A percentile compares a stretch with the other conserved stretches of the same genome.
These are phyloP conservation scores for Astrephomene gubernaculifera DNA, from an alignment of 139 green algal species.

Conservation along the genomic window DNA sequence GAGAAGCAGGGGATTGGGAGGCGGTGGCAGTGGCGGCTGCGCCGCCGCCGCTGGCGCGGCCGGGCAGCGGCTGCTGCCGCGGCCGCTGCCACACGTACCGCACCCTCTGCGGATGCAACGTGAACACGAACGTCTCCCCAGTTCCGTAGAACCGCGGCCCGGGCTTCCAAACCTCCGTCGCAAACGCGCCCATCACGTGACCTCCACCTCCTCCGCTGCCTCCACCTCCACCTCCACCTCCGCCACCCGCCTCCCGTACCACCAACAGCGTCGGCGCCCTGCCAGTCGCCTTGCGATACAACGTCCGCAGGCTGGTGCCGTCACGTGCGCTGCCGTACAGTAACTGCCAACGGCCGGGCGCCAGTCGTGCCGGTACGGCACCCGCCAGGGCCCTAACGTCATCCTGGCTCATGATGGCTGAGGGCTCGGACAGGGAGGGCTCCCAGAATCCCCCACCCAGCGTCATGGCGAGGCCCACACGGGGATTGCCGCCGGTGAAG, in stretches of 20 bases:
- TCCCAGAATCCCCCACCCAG: slow-evolving; percentile 18
- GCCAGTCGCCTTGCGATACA: slow-evolving; percentile 73
- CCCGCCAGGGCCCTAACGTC: slow-evolving; percentile 39
- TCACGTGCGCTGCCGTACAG: slow-evolving; percentile 71
- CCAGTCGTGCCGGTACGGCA: slow-evolving; percentile 41
- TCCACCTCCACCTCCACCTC: too few relatives aligned
- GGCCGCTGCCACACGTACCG: slow-evolving; percentile 30
- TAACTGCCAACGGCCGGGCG: slow-evolving; percentile 54
- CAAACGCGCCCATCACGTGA: slow-evolving; percentile 80
- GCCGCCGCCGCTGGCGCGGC: not conserved
- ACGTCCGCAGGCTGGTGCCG: slow-evolving; percentile 77
- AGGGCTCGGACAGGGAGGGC: slow-evolving; percentile 28
- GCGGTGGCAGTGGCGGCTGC: not conserved
- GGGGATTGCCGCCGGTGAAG: slow-evolving; percentile 16
- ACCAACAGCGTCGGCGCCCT: slow-evolving; percentile 69
- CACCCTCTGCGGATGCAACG: slow-evolving; percentile 55
- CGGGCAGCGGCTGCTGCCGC: not conserved
- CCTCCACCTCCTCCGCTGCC: too few relatives aligned
- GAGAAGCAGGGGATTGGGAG: not conserved
- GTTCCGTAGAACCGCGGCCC: slow-evolving; percentile 81
- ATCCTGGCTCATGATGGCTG: slow-evolving; percentile 5
- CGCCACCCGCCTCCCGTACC: slow-evolving; percentile 62
- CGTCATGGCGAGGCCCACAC: slow-evolving; percentile 2
- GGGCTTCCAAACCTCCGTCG: slow-evolving; percentile 73
- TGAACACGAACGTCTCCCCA: slow-evolving; percentile 86